Conservation (phyloP, 768 basidiomycete species). For the Rhodosporidiobolus odoratus region DNA sequence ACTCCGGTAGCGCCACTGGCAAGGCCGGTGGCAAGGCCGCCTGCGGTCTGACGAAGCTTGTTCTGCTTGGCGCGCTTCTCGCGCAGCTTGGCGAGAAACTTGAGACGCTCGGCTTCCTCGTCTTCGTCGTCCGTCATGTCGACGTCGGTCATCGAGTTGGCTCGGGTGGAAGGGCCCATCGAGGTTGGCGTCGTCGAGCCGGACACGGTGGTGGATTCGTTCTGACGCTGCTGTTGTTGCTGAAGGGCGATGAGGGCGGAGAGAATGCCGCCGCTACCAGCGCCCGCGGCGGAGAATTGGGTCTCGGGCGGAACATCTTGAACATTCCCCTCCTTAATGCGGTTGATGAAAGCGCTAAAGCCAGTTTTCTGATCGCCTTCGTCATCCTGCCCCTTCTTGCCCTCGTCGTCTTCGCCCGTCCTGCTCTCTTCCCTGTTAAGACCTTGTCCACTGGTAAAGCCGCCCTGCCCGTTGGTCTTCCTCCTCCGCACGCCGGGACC, state of each 20-base stretch:
- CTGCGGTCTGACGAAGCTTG: slow-evolving; percentile 10
- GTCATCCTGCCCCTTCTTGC: neutral
- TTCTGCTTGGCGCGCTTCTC: slow-evolving; percentile 35
- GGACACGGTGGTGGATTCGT: slow-evolving; percentile 3
- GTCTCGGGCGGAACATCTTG: slow-evolving; percentile 28
- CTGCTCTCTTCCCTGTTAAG: slow-evolving; percentile 6
- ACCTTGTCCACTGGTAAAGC: slow-evolving; percentile 27
- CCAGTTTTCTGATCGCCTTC: slow-evolving; percentile 20
- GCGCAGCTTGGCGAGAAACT: slow-evolving; percentile 38
- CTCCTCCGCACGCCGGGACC: slow-evolving; percentile 2
- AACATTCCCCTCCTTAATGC: slow-evolving; percentile 33
- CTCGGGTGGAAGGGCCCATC: slow-evolving; percentile 44
- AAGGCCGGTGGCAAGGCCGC: slow-evolving; percentile 9
- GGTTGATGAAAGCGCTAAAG: slow-evolving; percentile 27
- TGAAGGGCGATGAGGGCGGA: slow-evolving; percentile 64
- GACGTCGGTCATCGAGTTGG: slow-evolving; percentile 40
- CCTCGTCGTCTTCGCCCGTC: neutral
- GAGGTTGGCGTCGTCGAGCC: slow-evolving; percentile 40
- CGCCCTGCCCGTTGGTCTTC: slow-evolving; percentile 10
- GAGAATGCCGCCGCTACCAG: slow-evolving; percentile 56
- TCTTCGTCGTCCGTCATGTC: slow-evolving; percentile 41
- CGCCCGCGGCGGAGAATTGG: slow-evolving; percentile 10
- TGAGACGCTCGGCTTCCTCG: slow-evolving; percentile 37
- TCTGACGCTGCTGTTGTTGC: slow-evolving; percentile 47
- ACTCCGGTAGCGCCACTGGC: slow-evolving; percentile 19